Evolutionary conservation across 2,329 filamentous ascomycete species (phyloP).

Genomic region (Stachybotrys echinatus): DNA sequence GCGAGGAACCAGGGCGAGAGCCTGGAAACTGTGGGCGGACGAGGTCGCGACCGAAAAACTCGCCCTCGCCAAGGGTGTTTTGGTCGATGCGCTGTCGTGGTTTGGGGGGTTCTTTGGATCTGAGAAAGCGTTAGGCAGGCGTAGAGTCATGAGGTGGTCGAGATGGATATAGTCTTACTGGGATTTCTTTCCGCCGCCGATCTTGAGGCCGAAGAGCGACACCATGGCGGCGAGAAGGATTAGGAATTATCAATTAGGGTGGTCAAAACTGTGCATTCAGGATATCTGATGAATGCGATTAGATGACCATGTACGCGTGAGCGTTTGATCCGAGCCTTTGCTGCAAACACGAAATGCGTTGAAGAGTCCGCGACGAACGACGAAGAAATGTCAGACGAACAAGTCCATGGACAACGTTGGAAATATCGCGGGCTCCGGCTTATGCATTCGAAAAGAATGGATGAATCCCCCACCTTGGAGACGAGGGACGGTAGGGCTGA

Average conservation of each 20-base stretch:
- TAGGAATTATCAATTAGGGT: neutral
- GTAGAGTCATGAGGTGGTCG: neutral
- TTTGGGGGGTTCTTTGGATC: conserved; percentile 11
- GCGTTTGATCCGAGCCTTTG: too few relatives aligned
- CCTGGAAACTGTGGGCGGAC: conserved; percentile 26
- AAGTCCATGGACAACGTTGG: too few relatives aligned
- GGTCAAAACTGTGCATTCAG: neutral
- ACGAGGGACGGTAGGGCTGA: neutral
- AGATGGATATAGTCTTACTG: conserved; percentile 23
- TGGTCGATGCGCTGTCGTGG: conserved; percentile 26
- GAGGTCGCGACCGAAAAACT: conserved; percentile 30
- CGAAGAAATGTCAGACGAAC: too few relatives aligned
- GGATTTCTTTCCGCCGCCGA: conserved; percentile 52
- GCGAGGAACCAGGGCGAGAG: conserved; percentile 34
- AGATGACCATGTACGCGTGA: neutral
- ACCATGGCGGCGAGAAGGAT: conserved; percentile 36
- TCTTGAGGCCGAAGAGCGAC: conserved; percentile 53
- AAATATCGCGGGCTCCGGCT: too few relatives aligned
- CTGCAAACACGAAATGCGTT: too few relatives aligned
- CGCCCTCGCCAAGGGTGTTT: conserved; percentile 24
- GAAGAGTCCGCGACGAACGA: too few relatives aligned
- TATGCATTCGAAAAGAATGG: too few relatives aligned
- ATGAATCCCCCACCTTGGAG: too few relatives aligned
- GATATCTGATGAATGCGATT: neutral
- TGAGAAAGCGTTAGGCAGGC: neutral